Base-by-base conservation (phyloP, 2,329 filamentous ascomycete species). In the Pseudonectria foliicola region DNA sequence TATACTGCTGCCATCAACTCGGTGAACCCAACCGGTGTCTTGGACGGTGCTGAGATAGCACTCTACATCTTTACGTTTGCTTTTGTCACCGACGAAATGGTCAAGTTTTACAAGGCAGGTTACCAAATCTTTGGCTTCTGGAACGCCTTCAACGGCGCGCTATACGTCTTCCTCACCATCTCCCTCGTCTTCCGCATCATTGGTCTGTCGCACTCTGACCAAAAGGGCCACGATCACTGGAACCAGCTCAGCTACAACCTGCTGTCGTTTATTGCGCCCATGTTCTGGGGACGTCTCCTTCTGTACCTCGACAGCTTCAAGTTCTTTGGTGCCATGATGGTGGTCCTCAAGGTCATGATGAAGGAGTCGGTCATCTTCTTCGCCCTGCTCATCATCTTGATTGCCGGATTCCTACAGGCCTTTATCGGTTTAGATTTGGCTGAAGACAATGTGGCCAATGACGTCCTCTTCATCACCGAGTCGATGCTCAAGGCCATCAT, bases 281-380 rank as follows among this genome's bases (percentile, higher is more conserved):
- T 98, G 85, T 96, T 98, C 61, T 98, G 92, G 90, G 84, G 81
- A 55, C 83, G 92, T 4, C 71, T 98, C 39, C 66, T 98, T 43
- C 75, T 98, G 6, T 98, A 95, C 56, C 76, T 98, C 13, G 92
- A 98, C 61, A 86, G 84, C 24, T 77, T 94, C 71, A 80, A 85
- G 36, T 98, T 98, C 69, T 98, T 98, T 53, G 92, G 92, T 15
- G 88, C 90, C 32, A 98, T 98, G 92, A 75, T 98, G 1, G 90
- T 98, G 2, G 89, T 98, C 2, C 70, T 98, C 29, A 94, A 96
- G 59, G 84, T 89, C 33, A 89, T 90, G 85, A 89, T 90, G 83
- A 87, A 86, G 54, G 84, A 90, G 60, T 93, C 85, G 1, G 70
- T 95, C 49, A 96, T 96, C 45, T 98, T 98, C 70, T 98, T 98